Percentiles rank a stretch among this genome's conserved stretches.
phyloP scores from a whole-genome alignment of 345 rosid genomes.

The Eucalyptus coolabah region DNA sequence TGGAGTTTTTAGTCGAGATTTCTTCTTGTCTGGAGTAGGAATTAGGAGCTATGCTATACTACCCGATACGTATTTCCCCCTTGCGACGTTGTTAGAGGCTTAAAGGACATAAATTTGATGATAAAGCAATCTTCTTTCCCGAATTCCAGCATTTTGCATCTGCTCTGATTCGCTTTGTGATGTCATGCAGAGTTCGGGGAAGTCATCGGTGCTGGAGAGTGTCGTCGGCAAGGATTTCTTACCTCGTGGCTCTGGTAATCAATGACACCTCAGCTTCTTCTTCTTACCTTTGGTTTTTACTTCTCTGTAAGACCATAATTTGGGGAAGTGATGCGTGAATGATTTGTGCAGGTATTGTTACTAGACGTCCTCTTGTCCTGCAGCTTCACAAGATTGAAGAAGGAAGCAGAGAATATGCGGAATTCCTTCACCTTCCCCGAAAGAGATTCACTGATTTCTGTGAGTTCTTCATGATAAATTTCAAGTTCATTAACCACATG shows the following conservation, averaged over 20 bases:
- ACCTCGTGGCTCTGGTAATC: conserved; percentile 99
- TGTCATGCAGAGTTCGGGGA: conserved; percentile 77
- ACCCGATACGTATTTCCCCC: background rate
- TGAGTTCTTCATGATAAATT: conserved; percentile 1
- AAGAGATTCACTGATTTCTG: conserved; percentile 87
- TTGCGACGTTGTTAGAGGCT: background rate
- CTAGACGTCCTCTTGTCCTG: conserved; percentile 90
- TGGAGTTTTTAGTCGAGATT: background rate
- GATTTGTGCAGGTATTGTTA: conserved; percentile 68
- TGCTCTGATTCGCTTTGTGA: background rate
- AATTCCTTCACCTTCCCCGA: conserved; percentile 88
- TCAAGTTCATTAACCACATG: background rate
- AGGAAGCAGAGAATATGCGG: conserved; percentile 90
- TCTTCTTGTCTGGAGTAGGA: background rate
- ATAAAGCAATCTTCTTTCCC: background rate
- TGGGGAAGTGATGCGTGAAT: background rate
- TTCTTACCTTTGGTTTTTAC: background rate
- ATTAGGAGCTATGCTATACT: background rate
- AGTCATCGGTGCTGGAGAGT: conserved; percentile 97
- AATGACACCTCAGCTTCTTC: background rate
- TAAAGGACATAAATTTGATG: background rate
- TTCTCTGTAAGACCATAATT: accelerated
- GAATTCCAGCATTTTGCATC: background rate
- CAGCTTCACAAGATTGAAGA: conserved; percentile 97
- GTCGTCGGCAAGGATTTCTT: conserved; percentile 94